Evolutionary conservation across 169 alveolate species (phyloP), one percentile per base, ranked within the genome.

Genomic region (Ichthyophthirius multifiliis): DNA sequence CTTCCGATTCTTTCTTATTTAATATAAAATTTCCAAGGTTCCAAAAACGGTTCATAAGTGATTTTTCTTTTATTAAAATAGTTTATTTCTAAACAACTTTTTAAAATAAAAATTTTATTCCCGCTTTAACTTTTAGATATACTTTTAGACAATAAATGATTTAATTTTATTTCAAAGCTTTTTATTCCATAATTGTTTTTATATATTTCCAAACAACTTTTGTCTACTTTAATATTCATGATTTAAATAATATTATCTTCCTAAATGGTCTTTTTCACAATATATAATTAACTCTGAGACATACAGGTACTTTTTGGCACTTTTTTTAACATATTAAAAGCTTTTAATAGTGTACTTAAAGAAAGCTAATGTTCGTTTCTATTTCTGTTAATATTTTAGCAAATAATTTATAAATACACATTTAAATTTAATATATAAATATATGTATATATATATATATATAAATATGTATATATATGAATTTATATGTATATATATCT

Each of bases 31-130:
- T 41, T 23, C 84, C 84, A 78, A 6, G 84, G 84, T 37, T 78
- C 84, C 15, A 78, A 31, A 1, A 65, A 35, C 1, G 84, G 84
- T 12, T 78, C 84, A n/a, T 44, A 78, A 44, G 67, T 75, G 62
- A 78, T 43, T 39, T 67, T 78, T 31, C 84, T 78, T 32, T 78
- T 78, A 67, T 78, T 78, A 35, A 78, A 78, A 44, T 78, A 78
- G 34, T 78, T 78, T 10, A 78, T 55, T n/a, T n/a, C n/a, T n/a
- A n/a, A n/a, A n/a, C n/a, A n/a, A n/a, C n/a, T n/a, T n/a, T n/a
- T n/a, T n/a, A n/a, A n/a, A n/a, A n/a, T n/a, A n/a, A n/a, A n/a
- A n/a, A n/a, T n/a, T n/a, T n/a, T n/a, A n/a, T n/a, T n/a, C n/a
- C n/a, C n/a, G n/a, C n/a, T n/a, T n/a, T n/a, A 55, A 23, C 5